phyloP scores from a whole-genome alignment of 805 yeast genomes.

The Tetrapisispora taiwanensis region DNA sequence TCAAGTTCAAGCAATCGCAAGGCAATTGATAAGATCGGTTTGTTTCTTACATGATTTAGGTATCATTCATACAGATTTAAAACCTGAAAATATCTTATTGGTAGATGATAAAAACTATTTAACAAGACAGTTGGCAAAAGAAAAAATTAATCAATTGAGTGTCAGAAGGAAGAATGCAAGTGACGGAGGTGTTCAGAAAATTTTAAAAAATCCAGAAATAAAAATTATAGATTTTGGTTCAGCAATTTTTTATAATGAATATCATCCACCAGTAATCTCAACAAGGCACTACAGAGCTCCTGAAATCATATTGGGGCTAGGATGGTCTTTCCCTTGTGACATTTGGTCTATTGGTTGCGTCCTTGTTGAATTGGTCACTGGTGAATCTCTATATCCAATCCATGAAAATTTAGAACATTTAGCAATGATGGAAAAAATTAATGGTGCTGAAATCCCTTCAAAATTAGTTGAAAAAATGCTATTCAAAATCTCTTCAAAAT shows the following conservation, averaged over 20 bases:
- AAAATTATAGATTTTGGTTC: constrained; percentile 96
- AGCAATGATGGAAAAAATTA: constrained; percentile 84
- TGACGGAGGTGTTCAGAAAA: constrained; percentile 25
- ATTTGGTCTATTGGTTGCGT: constrained; percentile 96
- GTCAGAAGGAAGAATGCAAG: constrained; percentile 25
- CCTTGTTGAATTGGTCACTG: constrained; percentile 80
- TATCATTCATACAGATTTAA: constrained; percentile 88
- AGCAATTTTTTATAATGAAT: constrained; percentile 88
- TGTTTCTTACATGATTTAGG: constrained; percentile 84
- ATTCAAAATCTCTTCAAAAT: constrained; percentile 22
- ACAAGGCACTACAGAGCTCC: constrained; percentile 97
- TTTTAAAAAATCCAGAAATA: constrained; percentile 64
- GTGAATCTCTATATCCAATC: constrained; percentile 89
- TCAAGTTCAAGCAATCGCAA: constrained; percentile 81
- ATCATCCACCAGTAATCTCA: constrained; percentile 83
- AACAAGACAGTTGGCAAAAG: constrained; percentile 13
- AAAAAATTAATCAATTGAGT: constrained; percentile 15
- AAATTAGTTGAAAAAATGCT: constrained; percentile 29
- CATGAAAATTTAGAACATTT: constrained; percentile 91
- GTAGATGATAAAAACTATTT: constrained; percentile 17
- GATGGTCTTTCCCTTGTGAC: constrained; percentile 96
- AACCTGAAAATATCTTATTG: constrained; percentile 86
- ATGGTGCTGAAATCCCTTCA: constrained; percentile 41
- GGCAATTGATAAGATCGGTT: constrained; percentile 75
- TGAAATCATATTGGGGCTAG: constrained; percentile 85